Base-by-base conservation (phyloP, 2,329 filamentous ascomycete species). In the Colletotrichum orbiculare region DNA sequence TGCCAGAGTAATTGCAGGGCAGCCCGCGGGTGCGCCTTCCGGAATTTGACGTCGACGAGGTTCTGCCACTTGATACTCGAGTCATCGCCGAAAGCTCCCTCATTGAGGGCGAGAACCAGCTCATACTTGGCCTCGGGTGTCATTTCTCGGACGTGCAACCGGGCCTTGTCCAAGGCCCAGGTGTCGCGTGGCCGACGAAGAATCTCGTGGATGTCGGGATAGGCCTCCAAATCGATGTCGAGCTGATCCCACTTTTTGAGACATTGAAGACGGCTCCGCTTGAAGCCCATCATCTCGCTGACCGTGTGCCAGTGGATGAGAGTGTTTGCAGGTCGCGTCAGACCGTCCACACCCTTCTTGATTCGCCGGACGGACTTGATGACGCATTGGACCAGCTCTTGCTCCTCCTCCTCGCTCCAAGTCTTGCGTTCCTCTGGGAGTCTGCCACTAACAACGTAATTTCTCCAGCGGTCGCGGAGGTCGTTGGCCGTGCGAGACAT, bases 401-500 rank as follows among this genome's bases (percentile, higher is more conserved):
- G 74, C 70, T 91, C 88, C 70, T 94, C 91, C 0, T 83, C 79
- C 15, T 83, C 76, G 2, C 79, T 81, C 91, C 91, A 94, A 1
- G 77, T 74, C 39, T 85, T 83, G 46, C 80, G 83, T 10, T 17
- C 15, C 38, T 81, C 81, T 60, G 81, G 78, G 0, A 80, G 82
- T 6, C 84, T 80, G 17, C 85, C 85, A 58, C 86, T 89, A 49
- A 89, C 78, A 25, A 91, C 77, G 70, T 90, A 88, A 70, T 92
- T 91, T 43, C 88, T 83, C 80, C 89, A 92, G 4, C 91, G 87
- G 73, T 93, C 90, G 54, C 90, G 85, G 56, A 89, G 83, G 72
- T 93, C 90, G 65, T 88, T 85, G 0, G 85, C 81, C 43, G 88
- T 84, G 6, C 91, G 87, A 67, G 88, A 88, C 68, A 92, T 83